phyloP scores from a whole-genome alignment of 768 basidiomycete genomes.

The Amanita thiersii region DNA sequence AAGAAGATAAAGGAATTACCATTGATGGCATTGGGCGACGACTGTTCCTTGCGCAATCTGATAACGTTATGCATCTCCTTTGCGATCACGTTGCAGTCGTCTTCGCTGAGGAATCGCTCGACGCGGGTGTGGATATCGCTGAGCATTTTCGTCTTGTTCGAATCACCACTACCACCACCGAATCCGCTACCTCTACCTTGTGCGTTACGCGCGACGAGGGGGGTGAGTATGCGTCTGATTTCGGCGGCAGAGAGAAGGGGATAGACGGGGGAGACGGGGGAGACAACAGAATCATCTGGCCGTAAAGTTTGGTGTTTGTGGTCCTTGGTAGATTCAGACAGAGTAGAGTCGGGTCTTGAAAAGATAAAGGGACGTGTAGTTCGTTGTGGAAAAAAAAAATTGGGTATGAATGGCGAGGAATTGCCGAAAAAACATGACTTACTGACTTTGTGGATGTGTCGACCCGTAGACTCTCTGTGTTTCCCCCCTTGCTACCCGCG shows the following conservation, averaged over 20 bases:
- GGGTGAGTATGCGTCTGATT: neutral
- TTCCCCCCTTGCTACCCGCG: too few relatives aligned
- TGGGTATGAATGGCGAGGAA: too few relatives aligned
- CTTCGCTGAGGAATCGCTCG: conserved; percentile 18
- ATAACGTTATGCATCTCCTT: conserved; percentile 12
- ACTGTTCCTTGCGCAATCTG: neutral
- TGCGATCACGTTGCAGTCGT: conserved; percentile 16
- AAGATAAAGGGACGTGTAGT: too few relatives aligned
- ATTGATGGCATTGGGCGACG: neutral
- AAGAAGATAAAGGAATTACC: neutral
- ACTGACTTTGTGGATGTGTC: too few relatives aligned
- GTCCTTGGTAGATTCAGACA: too few relatives aligned
- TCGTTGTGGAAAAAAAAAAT: too few relatives aligned
- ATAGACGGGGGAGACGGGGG: neutral
- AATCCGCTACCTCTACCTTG: too few relatives aligned
- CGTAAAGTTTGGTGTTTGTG: too few relatives aligned
- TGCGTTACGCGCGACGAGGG: conserved; percentile 3
- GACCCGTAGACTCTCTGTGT: too few relatives aligned
- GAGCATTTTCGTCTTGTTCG: neutral
- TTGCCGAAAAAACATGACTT: too few relatives aligned
- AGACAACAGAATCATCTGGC: too few relatives aligned
- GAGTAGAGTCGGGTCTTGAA: too few relatives aligned
- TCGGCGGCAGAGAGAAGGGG: neutral
- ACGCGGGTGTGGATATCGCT: conserved; percentile 10
- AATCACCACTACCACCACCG: neutral